These are phyloP conservation scores for Nothopassalora personata DNA, from an alignment of 2,329 filamentous ascomycete genomes.

Conservation along the genomic window DNA sequence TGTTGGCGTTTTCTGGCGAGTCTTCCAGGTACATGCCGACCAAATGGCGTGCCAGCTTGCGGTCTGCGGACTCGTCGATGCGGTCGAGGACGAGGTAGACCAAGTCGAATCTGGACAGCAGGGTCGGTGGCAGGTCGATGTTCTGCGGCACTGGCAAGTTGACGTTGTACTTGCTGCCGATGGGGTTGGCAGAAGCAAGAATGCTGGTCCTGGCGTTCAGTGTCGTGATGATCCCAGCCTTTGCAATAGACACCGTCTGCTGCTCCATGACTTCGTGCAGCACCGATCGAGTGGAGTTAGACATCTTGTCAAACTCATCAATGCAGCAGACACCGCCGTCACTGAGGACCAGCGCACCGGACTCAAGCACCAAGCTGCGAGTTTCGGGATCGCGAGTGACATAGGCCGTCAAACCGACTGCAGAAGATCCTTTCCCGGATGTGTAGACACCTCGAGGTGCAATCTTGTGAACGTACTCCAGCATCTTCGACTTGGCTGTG, in stretches of 20 bases:
- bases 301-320: constrained; percentile 78
- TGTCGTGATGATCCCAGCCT: constrained; percentile 76
- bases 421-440: constrained; percentile 69
- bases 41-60: constrained; percentile 83
- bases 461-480: constrained; percentile 95
- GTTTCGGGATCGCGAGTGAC: constrained; percentile 70
- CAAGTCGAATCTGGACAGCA: constrained; percentile 92
- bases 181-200: constrained; percentile 93
- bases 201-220: constrained; percentile 94
- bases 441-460: constrained; percentile 81
- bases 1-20: constrained; percentile 75
- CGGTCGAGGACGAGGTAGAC: constrained; percentile 95
- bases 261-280: constrained; percentile 79
- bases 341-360: constrained; percentile 66
- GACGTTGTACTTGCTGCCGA: constrained; percentile 95
- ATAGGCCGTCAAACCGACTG: constrained; percentile 72
- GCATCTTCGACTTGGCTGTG: constrained; percentile 89
- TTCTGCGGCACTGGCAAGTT: constrained; percentile 95
- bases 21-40: constrained; percentile 97
- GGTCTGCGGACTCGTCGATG: constrained; percentile 83
- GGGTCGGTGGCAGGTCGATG: constrained; percentile 90
- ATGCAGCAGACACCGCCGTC: constrained; percentile 74
- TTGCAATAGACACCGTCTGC: constrained; percentile 72
- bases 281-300: constrained; percentile 66
- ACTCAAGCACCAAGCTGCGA: constrained; percentile 67